Percentiles rank a stretch among this genome's conserved stretches.
phyloP scores from a whole-genome alignment of 108 stramenopile species.

The Cyclotella kingstonii region DNA sequence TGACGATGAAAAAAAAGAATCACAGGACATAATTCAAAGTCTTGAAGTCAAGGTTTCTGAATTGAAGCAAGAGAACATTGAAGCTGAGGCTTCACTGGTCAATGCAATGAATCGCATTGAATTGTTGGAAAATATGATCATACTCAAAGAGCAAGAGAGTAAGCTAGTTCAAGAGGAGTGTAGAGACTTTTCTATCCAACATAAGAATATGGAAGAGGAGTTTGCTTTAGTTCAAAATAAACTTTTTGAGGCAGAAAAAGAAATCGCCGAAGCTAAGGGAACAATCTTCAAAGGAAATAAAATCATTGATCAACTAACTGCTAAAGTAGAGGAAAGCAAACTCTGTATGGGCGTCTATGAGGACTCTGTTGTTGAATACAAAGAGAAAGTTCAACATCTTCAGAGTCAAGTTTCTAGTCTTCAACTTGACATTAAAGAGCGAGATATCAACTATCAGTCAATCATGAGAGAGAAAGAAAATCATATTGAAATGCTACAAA shows the following conservation, averaged over 20 bases:
- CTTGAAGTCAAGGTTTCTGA: slow-evolving; percentile 11
- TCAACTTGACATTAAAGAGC: slow-evolving; percentile 1
- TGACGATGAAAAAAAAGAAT: slow-evolving; percentile 13
- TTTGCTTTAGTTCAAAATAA: slow-evolving; percentile 11
- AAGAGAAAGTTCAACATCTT: slow-evolving; percentile 22
- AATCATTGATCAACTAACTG: slow-evolving; percentile 12
- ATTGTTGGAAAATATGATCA: slow-evolving; percentile 15
- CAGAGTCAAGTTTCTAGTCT: slow-evolving; percentile 13
- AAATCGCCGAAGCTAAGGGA: slow-evolving; percentile 16
- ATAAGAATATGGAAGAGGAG: slow-evolving; percentile 4
- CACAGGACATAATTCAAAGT: background rate
- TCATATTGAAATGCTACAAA: slow-evolving; percentile 30
- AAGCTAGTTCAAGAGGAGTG: slow-evolving; percentile 23
- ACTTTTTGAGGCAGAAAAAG: slow-evolving; percentile 24
- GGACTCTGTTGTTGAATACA: slow-evolving; percentile 26
- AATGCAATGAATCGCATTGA: slow-evolving; percentile 25
- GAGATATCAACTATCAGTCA: background rate
- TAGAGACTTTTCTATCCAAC: slow-evolving; percentile 10
- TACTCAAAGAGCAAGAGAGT: slow-evolving; percentile 21
- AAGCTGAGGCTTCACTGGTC: slow-evolving; percentile 16
- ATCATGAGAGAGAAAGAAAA: slow-evolving; percentile 20
- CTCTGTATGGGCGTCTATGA: slow-evolving; percentile 19
- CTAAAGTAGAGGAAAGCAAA: slow-evolving; percentile 12
- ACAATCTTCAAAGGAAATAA: background rate
- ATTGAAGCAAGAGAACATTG: slow-evolving; percentile 1